Conservation (phyloP, 2,329 filamentous ascomycete genomes). For the Ramularia collo-cygni region DNA sequence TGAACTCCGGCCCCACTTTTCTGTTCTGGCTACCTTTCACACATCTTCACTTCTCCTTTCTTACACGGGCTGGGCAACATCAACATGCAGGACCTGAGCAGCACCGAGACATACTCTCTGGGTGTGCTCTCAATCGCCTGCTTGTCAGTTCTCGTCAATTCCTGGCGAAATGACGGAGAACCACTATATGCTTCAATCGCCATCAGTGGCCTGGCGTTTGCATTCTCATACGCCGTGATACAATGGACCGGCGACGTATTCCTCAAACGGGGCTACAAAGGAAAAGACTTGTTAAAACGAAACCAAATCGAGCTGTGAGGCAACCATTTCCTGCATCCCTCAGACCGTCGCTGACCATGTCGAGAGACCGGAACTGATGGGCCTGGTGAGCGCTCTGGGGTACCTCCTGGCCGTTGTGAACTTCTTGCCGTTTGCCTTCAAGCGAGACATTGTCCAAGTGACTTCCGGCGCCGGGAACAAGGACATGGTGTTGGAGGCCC, state of each 20-base stretch:
- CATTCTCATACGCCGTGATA: conserved; percentile 76
- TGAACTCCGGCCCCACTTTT: too few relatives aligned
- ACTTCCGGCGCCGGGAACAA: conserved; percentile 90
- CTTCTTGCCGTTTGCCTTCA: conserved; percentile 96
- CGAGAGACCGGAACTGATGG: conserved; percentile 83
- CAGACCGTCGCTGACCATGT: conserved; percentile 16
- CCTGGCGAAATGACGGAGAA: conserved; percentile 77
- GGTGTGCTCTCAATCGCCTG: conserved; percentile 62
- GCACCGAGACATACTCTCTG: conserved; percentile 50
- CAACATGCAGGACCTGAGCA: conserved; percentile 37
- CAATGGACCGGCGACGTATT: conserved; percentile 90
- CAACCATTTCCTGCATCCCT: conserved; percentile 2
- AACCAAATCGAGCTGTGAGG: conserved; percentile 66
- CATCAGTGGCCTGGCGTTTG: conserved; percentile 78
- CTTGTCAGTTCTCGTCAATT: conserved; percentile 68
- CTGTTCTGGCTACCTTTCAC: too few relatives aligned
- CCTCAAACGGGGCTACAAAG: conserved; percentile 79
- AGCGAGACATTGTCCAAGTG: conserved; percentile 93
- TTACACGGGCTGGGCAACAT: too few relatives aligned
- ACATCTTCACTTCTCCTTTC: too few relatives aligned
- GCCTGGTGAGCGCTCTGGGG: conserved; percentile 83
- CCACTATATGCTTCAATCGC: conserved; percentile 83
- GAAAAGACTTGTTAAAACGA: conserved; percentile 77
- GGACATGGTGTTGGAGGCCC: conserved; percentile 69
- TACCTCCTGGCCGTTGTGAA: conserved; percentile 83